Evolutionary conservation across 371 early-diverging fungal genomes (phyloP), one percentile per base, ranked within the genome.

Genomic region (Chytridiales sp.): DNA sequence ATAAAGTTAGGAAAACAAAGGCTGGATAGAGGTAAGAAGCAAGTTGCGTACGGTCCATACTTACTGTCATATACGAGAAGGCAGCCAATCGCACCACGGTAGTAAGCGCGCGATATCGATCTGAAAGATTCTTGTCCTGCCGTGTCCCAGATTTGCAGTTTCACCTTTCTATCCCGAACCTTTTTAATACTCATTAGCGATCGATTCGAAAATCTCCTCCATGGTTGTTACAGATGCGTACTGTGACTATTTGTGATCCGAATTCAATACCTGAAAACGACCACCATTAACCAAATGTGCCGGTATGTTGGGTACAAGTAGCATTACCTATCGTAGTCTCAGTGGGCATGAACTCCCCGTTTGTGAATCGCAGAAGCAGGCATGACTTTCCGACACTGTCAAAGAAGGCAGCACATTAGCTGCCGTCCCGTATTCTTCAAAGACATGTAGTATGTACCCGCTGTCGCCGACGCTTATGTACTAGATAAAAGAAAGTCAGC

Each of bases 71-170:
- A 82, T 0, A 84, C 84, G 39, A 92, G 69, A 42, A 97, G 73
- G 41, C 97, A 96, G 24, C 94, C 96, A 40, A 95, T 97, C 35
- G 98, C 97, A 44, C 95, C 97, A 60, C 98, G 85, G 72, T 97
- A 98, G 78, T 98, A 99, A 73, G 94, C 93, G 51, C 97, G 85
- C 13, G 94, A 95, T 62, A 98, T 91, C 69, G 92, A 91, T 62
- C 95, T 82, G 79, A 97, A 98, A 22, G 94, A 87, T 41, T 82
- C 84, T 55, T 80, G 78, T 11, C 88, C 83, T 68, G 93, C 95
- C 15, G 99, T 98, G 74, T 99, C 99, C 99, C 99, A 99, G 54
- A 98, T 93, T 73, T 98, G 98, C 21, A 99, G 82, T 75, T 97
- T 97, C 66, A 97, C 87, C 26, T 46, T 5, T 21, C 52, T 51